These are phyloP conservation scores for Plantago elongata DNA, from an alignment of 257 asterid species.

Conservation along the genomic window DNA sequence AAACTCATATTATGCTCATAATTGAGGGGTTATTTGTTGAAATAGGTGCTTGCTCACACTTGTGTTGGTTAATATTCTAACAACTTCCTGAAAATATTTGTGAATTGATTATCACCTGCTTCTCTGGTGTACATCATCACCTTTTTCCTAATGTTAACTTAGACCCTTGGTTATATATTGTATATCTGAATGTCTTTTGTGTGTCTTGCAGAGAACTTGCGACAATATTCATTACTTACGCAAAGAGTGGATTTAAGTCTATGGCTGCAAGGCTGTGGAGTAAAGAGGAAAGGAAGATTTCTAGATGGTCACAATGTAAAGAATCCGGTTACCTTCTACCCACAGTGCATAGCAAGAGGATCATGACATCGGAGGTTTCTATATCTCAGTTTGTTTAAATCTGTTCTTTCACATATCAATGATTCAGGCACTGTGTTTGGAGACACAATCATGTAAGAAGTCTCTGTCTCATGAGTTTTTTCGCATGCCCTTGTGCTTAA, in stretches of 20 bases:
- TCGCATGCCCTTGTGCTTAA: no score
- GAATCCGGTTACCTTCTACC: conserved; percentile 77
- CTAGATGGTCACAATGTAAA: conserved; percentile 61
- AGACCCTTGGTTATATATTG: background rate
- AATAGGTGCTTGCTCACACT: background rate
- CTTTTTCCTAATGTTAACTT: conserved; percentile 2
- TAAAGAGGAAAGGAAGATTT: conserved; percentile 52
- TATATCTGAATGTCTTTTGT: conserved; percentile 12
- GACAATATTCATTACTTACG: conserved; percentile 41
- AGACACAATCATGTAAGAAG: no score
- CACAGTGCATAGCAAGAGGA: conserved; percentile 57
- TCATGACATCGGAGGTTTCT: conserved; percentile 35
- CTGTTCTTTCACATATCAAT: conserved; percentile 3
- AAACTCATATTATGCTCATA: no score
- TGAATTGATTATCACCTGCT: background rate
- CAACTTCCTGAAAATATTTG: background rate
- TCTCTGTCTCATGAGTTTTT: no score
- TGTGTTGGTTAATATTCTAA: background rate
- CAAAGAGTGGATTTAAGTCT: conserved; percentile 56
- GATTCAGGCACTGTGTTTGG: background rate
- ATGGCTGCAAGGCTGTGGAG: conserved; percentile 73
- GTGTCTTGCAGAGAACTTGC: conserved; percentile 64
- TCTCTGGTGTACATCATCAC: conserved; percentile 1
- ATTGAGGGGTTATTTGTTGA: background rate
- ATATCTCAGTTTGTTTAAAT: conserved; percentile 43